Evolutionary conservation across 2,329 filamentous ascomycete species (phyloP), one percentile per base, ranked within the genome.

Genomic region (Diaporthe capsici): DNA sequence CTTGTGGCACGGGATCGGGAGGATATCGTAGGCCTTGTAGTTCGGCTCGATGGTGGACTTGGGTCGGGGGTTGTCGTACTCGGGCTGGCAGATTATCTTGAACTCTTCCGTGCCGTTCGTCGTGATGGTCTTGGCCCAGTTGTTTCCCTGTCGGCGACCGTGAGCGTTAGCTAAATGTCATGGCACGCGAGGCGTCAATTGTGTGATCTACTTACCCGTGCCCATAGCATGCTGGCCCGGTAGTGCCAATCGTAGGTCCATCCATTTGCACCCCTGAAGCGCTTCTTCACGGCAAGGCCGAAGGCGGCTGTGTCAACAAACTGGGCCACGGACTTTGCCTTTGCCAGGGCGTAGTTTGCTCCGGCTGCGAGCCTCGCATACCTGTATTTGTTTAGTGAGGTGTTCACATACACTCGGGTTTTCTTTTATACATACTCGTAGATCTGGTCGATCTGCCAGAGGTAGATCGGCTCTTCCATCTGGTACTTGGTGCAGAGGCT

Each of bases 41-140:
- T 49, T 34, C 1, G 42, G 28, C 20, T 67, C 42, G 42, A 67
- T 67, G 20, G 22, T 8, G 28, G 42, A 34, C 6, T 15, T 28
- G 12, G 42, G 15, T 34, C 15, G 25, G 10, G 61, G 42, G 28
- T 31, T 37, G 42, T 34, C 28, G 28, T 34, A 67, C 2, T 49
- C 61, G 28, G 61, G 61, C 42, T 67, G 61, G 17, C 61, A 67
- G 28, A 67, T 67, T 10, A 67, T n/a, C 42, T 49, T 67, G 42
- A 67, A 67, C 2, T 67, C 9, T 49, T 67, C 42, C 3, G 28
- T n/a, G 10, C 61, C 61, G 3, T 67, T 28, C 10, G 42, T 17
- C 17, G 44, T 34, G 2, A 49, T 8, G 28, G 28, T 49, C 25
- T 15, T 67, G 28, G 20, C 7, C 61, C 42, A 49, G 10, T 67